Conservation (phyloP, 1,284 basidiomycete species). For the Sutorius eximius region DNA sequence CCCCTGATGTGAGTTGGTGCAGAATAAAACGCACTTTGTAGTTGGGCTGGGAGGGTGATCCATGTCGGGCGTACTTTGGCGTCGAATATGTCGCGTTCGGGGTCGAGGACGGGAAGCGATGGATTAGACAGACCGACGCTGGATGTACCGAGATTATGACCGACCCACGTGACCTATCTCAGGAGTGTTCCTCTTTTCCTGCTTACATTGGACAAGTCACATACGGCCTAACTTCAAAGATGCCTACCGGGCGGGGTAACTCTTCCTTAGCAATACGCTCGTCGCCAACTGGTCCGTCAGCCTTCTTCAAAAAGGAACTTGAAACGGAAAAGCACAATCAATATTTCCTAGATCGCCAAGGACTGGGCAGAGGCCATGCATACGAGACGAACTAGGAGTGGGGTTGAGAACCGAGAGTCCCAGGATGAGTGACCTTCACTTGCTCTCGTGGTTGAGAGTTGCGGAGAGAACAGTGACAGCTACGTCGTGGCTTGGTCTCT, state of each 20-base stretch:
- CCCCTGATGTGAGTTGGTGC: conserved; percentile 1
- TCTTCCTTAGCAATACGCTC: background rate
- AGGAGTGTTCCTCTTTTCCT: background rate
- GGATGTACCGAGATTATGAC: conserved; percentile 20
- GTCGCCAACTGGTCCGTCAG: background rate
- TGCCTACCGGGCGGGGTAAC: background rate
- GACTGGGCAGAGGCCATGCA: conserved; percentile 29
- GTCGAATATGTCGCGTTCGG: background rate
- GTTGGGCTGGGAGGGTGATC: background rate
- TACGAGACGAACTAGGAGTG: conserved; percentile 28
- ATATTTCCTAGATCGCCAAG: background rate
- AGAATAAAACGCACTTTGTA: conserved; percentile 21
- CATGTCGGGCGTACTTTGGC: conserved; percentile 11
- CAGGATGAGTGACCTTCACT: background rate
- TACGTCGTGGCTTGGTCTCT: conserved; percentile 25
- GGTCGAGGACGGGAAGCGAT: conserved; percentile 5
- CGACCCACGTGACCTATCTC: conserved; percentile 8
- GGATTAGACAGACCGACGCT: conserved; percentile 20
- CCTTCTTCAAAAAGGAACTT: background rate
- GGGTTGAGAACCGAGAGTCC: conserved; percentile 30
- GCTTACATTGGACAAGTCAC: background rate
- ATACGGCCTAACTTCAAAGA: too few species aligned
- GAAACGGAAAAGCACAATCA: background rate
- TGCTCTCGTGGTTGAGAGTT: background rate
- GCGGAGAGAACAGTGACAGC: background rate